Evolutionary conservation across 2,329 filamentous ascomycete genomes (phyloP).

Genomic region (Chrysoporthe cubensis): DNA sequence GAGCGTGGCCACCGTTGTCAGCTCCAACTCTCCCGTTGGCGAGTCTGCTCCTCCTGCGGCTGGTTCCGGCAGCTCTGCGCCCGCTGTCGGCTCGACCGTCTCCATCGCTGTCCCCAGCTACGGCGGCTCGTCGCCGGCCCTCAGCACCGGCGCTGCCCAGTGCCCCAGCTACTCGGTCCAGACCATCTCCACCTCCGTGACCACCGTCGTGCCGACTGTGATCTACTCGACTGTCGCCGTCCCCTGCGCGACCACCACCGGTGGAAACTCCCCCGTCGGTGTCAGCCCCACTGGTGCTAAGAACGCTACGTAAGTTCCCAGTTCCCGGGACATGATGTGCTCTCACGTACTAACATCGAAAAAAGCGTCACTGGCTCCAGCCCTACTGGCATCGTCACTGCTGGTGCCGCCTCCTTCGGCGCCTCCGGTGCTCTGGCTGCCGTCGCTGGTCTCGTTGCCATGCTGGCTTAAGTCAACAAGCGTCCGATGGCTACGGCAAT

Average conservation of each 20-base stretch:
- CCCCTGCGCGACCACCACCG: conserved; percentile 42
- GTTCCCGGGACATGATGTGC: neutral
- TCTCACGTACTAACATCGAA: conserved; percentile 27
- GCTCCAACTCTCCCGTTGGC: conserved; percentile 29
- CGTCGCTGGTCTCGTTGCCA: conserved; percentile 57
- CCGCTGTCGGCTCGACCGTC: conserved; percentile 26
- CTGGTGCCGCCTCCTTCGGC: conserved; percentile 56
- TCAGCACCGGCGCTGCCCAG: conserved; percentile 35
- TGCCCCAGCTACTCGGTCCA: conserved; percentile 47
- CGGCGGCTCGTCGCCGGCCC: conserved; percentile 25
- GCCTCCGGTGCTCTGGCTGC: conserved; percentile 60
- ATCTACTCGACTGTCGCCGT: conserved; percentile 54
- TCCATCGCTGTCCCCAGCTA: conserved; percentile 25
- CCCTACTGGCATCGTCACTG: conserved; percentile 46
- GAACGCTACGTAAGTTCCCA: conserved; percentile 39
- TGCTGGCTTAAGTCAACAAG: conserved; percentile 53
- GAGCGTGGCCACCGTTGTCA: conserved; percentile 23
- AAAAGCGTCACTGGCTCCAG: conserved; percentile 39
- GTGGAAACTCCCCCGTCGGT: conserved; percentile 31
- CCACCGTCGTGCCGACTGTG: conserved; percentile 58
- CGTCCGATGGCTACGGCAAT: conserved; percentile 42
- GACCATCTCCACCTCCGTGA: conserved; percentile 60
- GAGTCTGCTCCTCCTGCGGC: conserved; percentile 34
- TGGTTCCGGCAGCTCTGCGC: conserved; percentile 27
- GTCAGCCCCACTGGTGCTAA: conserved; percentile 32